A percentile compares a stretch with the other conserved stretches of the same genome.
phyloP scores from a whole-genome alignment of 176 grass and related monocot genomes.

The Aegilops speltoides region DNA sequence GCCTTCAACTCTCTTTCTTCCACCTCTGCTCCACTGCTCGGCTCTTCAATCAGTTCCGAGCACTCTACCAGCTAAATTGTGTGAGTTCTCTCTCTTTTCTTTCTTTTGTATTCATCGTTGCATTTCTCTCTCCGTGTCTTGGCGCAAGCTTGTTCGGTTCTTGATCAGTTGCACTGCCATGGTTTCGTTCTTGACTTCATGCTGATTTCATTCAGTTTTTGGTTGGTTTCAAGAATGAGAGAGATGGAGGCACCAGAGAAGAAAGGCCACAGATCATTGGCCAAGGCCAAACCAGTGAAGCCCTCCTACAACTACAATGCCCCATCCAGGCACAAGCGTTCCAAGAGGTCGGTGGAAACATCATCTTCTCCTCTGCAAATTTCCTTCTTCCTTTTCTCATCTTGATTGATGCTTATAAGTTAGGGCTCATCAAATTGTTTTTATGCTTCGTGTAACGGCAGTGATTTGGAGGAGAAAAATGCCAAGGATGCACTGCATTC shows the following conservation, averaged over 20 bases:
- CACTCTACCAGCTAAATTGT: slow-evolving; percentile 31
- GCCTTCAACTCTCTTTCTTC: no score
- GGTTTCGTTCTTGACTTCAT: not conserved
- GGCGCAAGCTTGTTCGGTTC: slow-evolving; percentile 7
- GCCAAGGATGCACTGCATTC: slow-evolving; percentile 33
- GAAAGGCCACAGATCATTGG: slow-evolving; percentile 38
- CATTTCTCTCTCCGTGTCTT: not conserved
- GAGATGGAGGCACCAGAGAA: slow-evolving; percentile 45
- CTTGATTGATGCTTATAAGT: not conserved
- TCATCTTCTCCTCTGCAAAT: not conserved
- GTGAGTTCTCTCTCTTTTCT: slow-evolving; percentile 20
- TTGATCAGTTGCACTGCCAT: slow-evolving; percentile 4
- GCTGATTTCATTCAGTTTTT: slow-evolving; percentile 36
- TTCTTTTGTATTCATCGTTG: not conserved
- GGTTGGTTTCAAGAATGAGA: slow-evolving; percentile 25
- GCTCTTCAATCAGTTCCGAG: not conserved
- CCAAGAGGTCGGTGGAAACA: slow-evolving; percentile 56
- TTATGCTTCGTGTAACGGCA: slow-evolving; percentile 37
- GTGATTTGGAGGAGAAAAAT: slow-evolving; percentile 59
- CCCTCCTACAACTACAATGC: slow-evolving; percentile 30
- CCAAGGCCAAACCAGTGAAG: slow-evolving; percentile 37
- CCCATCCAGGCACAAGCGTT: slow-evolving; percentile 22
- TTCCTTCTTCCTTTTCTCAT: not conserved
- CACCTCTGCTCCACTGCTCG: slow-evolving; percentile 9
- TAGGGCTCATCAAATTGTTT: not conserved